A percentile compares a stretch with the other conserved stretches of the same genome.
Conservation (phyloP, 2,329 filamentous ascomycete genomes). For the Talaromyces sp. region DNA sequence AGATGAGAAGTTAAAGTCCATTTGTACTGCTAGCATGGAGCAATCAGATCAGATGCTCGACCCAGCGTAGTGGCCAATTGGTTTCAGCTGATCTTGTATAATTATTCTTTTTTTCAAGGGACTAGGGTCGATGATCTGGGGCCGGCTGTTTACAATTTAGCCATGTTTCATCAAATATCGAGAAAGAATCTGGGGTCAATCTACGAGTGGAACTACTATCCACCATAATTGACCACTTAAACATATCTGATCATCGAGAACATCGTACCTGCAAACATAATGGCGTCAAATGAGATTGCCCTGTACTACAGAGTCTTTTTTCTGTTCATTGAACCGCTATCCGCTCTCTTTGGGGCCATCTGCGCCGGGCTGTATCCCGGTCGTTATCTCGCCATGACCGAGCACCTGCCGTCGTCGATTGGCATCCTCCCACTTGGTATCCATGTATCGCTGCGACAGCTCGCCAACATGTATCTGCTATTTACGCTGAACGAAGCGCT, state of each 20-base stretch:
- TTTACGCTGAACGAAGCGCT: conserved; percentile 75
- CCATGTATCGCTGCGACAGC: conserved; percentile 66
- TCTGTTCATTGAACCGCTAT: conserved; percentile 65
- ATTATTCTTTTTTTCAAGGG: background rate
- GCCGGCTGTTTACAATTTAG: conserved; percentile 4
- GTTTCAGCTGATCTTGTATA: background rate
- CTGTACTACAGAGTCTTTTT: conserved; percentile 67
- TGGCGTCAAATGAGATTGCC: background rate
- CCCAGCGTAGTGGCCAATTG: background rate
- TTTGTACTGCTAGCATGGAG: background rate
- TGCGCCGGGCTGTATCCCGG: conserved; percentile 51
- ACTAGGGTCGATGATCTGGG: background rate
- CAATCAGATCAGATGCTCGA: background rate
- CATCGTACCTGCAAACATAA: background rate
- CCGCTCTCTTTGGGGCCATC: conserved; percentile 53
- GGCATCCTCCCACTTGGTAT: conserved; percentile 56
- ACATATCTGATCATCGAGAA: background rate
- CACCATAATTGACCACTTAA: background rate
- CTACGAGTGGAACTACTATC: background rate
- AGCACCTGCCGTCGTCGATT: conserved; percentile 48
- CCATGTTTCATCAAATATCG: background rate
- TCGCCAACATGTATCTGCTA: conserved; percentile 74
- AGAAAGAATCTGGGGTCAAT: background rate
- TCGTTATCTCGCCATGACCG: conserved; percentile 63
- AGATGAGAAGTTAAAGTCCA: background rate